Conservation (phyloP, 345 rosid genomes). For the Arabidopsis arenosa region DNA sequence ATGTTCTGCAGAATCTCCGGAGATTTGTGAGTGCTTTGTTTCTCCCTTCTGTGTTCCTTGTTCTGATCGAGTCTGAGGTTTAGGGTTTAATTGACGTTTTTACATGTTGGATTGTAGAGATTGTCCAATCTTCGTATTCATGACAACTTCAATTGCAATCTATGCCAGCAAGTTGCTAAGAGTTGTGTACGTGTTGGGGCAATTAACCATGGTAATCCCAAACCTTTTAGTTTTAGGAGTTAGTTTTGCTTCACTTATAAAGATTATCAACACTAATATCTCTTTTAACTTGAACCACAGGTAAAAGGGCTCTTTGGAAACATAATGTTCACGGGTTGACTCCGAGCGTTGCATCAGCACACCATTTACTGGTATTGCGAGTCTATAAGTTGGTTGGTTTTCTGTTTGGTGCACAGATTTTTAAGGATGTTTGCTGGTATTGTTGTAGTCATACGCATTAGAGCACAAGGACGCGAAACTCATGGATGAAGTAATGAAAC, state of each 20-base stretch:
- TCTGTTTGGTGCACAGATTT: neutral
- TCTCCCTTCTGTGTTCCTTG: neutral
- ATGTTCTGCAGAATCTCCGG: slow-evolving; percentile 65
- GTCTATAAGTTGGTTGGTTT: slow-evolving; percentile 2
- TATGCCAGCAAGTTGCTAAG: slow-evolving; percentile 81
- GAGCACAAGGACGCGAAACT: slow-evolving; percentile 59
- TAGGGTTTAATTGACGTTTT: neutral
- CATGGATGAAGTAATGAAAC: slow-evolving; percentile 72
- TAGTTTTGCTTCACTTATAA: neutral
- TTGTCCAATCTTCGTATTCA: slow-evolving; percentile 83
- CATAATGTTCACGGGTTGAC: slow-evolving; percentile 84
- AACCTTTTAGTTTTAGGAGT: slow-evolving; percentile 8
- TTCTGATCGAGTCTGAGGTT: neutral
- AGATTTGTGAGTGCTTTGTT: slow-evolving; percentile 69
- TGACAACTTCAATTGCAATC: slow-evolving; percentile 75
- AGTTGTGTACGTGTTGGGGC: slow-evolving; percentile 78
- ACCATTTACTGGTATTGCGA: slow-evolving; percentile 73
- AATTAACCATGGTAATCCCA: slow-evolving; percentile 64
- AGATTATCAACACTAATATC: neutral
- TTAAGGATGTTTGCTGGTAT: slow-evolving; percentile 29
- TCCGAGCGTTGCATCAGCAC: slow-evolving; percentile 77
- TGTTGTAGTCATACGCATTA: slow-evolving; percentile 67
- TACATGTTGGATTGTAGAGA: slow-evolving; percentile 59
- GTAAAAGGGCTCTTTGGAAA: slow-evolving; percentile 73
- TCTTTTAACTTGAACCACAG: slow-evolving; percentile 41